Evolutionary conservation across 805 yeast genomes (phyloP), one percentile per base, ranked within the genome.

Genomic region (Brettanomyces anomalus): DNA sequence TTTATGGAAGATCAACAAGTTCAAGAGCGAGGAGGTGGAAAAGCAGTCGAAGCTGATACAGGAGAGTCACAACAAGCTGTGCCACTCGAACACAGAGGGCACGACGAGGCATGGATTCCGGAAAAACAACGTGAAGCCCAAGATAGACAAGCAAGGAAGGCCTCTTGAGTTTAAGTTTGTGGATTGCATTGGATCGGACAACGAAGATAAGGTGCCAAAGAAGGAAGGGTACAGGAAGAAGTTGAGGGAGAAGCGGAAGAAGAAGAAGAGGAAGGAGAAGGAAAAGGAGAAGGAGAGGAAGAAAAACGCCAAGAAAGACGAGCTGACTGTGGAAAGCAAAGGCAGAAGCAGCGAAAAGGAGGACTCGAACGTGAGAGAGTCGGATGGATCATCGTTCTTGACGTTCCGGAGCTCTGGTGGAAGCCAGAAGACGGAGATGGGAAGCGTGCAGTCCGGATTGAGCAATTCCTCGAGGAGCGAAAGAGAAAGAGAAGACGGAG

Each of bases 141-240:
- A 57, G 45, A 51, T 55, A 8, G 55, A 48, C 37, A 58, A 60
- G 46, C 56, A 57, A 34, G 66, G 65, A 0, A 51, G 48, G 15
- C 64, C 65, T 4, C 36, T 52, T 24, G 62, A 60, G 43, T 63
- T 61, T 42, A 45, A 59, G 19, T 63, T 62, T 50, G 66, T 62
- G 17, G 64, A 63, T 36, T 54, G 58, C 42, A 53, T 54, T 2
- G 36, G 33, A 7, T n/a, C 10, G 21, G 34, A 38, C 18, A 7
- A 8, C 11, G 35, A 35, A 21, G 16, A 26, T 14, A 26, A 36
- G 17, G 36, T 35, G 39, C 13, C 15, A 26, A 26, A 35, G 17
- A 36, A 36, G 35, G 17, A 24, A 37, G 30, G 15, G 43, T 13
- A 31, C 15, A 32, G 17, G 36, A 30, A 4, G 36, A 41, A 35